Evolutionary conservation across 768 basidiomycete species (phyloP), one percentile per base, ranked within the genome.

Genomic region (Thelephora ganbajun): DNA sequence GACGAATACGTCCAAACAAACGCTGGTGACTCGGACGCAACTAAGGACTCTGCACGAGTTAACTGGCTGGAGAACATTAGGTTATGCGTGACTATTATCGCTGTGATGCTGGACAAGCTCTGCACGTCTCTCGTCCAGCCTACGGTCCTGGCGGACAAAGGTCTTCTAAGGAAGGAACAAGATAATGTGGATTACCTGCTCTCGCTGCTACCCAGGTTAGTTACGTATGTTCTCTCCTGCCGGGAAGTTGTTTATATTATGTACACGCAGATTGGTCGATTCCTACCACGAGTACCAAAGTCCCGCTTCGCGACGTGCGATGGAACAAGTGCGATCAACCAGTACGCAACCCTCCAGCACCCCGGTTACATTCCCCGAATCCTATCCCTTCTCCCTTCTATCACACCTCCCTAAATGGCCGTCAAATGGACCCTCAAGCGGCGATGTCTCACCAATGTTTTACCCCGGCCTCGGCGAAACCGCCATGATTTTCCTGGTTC

Each of bases 131-230:
- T 93, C 41, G 79, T 85, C 23, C 73, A 79, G 33, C 82, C 85
- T 2, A 64, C 67, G 6, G 73, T 87, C 35, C 58, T 72, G 30
- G 69, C 69, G 18, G 79, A 91, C 57, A 75, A 76, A 19, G 68
- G 69, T 47, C 66, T 78, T 5, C 71, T 80, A 49, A 66, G 75
- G 18, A 80, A 85, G 53, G 94, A 97, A 60, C 86, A 94, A 59
- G 90, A 93, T 55, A 96, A 94, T 54, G 72, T 97, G 16, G 94
- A 97, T 56, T 80, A 76, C 57, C 67, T 94, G 33, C 64, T 98
- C 23, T 76, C 83, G 11, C 68, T 97, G 37, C 62, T 98, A 14
- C 91, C 94, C 0, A 79, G 82, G 91, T 86, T 56, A 44, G 74
- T 58, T n/a, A 5, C 6, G 14, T 6, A 18, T 18, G 14, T 18